Percentiles rank a stretch among this genome's conserved stretches.
phyloP scores from a whole-genome alignment of 2,329 filamentous ascomycete genomes.

The Alternaria incomplexa region DNA sequence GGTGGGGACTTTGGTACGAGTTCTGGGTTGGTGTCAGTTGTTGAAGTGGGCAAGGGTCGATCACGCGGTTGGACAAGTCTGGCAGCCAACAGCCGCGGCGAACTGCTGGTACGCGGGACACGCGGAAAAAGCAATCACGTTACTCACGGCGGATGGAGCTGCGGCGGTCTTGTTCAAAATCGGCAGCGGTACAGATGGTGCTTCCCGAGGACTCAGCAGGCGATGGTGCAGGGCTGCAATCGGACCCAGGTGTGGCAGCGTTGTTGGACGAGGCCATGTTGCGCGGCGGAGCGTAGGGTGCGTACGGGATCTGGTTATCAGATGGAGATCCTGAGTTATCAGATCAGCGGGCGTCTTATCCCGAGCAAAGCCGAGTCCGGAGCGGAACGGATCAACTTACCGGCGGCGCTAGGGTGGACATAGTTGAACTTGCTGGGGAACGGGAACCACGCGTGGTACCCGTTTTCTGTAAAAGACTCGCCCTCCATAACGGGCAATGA shows the following conservation, averaged over 20 bases:
- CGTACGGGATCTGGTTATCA: constrained; percentile 23
- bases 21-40: constrained; percentile 17
- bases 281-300: constrained; percentile 11
- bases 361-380: constrained; percentile 26
- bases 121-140: constrained; percentile 8
- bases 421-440: not conserved
- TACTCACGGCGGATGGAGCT: constrained; percentile 28
- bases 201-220: not conserved
- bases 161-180: constrained; percentile 16
- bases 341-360: constrained; percentile 23
- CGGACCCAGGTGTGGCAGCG: constrained; percentile 16
- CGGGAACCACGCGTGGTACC: too few species aligned
- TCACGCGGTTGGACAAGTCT: not conserved
- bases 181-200: constrained; percentile 11
- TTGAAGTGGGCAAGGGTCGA: not conserved
- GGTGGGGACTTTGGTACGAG: constrained; percentile 14
- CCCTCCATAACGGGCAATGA: not conserved
- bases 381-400: constrained; percentile 14
- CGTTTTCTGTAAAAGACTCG: not conserved
- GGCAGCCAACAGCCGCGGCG: constrained; percentile 12
- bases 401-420: not conserved
- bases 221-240: constrained; percentile 8
- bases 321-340: constrained; percentile 30
- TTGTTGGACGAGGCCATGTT: constrained; percentile 21
- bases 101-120: not conserved